These are phyloP conservation scores for Camellia lanceoleosa DNA, from an alignment of 148 eudicot genomes.

Conservation along the genomic window DNA sequence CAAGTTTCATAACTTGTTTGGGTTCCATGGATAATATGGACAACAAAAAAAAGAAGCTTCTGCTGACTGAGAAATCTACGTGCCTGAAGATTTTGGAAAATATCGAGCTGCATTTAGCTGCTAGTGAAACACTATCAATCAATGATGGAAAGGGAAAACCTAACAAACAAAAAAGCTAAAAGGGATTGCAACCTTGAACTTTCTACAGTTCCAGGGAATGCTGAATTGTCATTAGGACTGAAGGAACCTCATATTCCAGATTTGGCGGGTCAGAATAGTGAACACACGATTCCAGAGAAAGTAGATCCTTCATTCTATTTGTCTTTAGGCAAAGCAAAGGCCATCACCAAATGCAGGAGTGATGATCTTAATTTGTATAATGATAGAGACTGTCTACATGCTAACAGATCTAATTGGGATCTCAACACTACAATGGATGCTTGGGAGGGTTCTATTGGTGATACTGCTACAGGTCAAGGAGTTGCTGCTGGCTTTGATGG, in stretches of 20 bases:
- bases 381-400: neutral
- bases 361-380: neutral
- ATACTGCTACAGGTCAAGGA: conserved; percentile 14
- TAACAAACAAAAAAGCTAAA: neutral
- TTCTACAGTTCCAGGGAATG: conserved; percentile 6
- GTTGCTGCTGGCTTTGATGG: conserved; percentile 7
- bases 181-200: conserved; percentile 13
- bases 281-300: conserved; percentile 6
- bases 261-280: conserved; percentile 12
- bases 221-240: conserved; percentile 22
- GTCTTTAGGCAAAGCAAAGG: conserved; percentile 13
- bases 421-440: conserved; percentile 41
- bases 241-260: conserved; percentile 14
- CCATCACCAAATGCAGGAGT: neutral
- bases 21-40: conserved; percentile 16
- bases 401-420: conserved; percentile 46
- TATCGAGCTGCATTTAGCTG: conserved; percentile 6
- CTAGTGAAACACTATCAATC: neutral
- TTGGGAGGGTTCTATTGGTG: conserved; percentile 34
- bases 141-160: conserved; percentile 10
- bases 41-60: neutral
- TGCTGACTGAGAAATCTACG: neutral
- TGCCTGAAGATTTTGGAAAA: conserved; percentile 9
- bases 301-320: conserved; percentile 20
- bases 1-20: neutral